Conservation (phyloP, 192 early-diverging fungal species). For the Dissophora ornata region DNA sequence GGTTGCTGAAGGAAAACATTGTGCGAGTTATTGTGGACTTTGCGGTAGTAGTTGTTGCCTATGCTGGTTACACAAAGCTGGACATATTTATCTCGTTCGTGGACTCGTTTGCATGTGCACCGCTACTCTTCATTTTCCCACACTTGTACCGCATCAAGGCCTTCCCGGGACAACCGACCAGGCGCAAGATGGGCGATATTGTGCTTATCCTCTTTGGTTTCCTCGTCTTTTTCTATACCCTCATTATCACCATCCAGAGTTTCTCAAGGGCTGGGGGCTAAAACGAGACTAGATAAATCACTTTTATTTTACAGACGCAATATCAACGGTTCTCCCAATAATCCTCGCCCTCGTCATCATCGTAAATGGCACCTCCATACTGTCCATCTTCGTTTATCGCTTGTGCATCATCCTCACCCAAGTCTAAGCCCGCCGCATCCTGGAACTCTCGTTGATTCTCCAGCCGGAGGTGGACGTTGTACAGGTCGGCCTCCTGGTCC, state of each 20-base stretch:
- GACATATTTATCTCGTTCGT: slow-evolving; percentile 91
- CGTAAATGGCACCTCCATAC: slow-evolving; percentile 38
- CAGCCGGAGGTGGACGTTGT: slow-evolving; percentile 41
- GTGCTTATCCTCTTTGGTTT: slow-evolving; percentile 73
- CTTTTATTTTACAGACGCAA: slow-evolving; percentile 1
- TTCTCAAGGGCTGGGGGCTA: slow-evolving; percentile 3
- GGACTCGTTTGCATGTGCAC: slow-evolving; percentile 80
- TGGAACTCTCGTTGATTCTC: slow-evolving; percentile 52
- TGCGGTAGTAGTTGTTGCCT: slow-evolving; percentile 73
- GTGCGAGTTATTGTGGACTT: slow-evolving; percentile 74
- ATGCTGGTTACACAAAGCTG: slow-evolving; percentile 78
- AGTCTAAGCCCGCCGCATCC: slow-evolving; percentile 39
- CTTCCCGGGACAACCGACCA: slow-evolving; percentile 57
- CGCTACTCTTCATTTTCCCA: slow-evolving; percentile 87
- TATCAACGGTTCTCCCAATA: slow-evolving; percentile 49
- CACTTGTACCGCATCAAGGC: slow-evolving; percentile 79
- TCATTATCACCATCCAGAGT: slow-evolving; percentile 67
- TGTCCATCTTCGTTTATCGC: slow-evolving; percentile 38
- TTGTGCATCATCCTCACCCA: slow-evolving; percentile 33
- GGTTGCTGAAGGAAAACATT: slow-evolving; percentile 82
- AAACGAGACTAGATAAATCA: not conserved
- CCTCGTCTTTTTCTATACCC: slow-evolving; percentile 69
- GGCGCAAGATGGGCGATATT: slow-evolving; percentile 65
- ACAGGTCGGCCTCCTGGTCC: slow-evolving; percentile 31
- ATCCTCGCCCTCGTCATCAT: slow-evolving; percentile 49